phyloP scores from a whole-genome alignment of 805 yeast genomes.

The Kodamaea hsintzibuensis region DNA sequence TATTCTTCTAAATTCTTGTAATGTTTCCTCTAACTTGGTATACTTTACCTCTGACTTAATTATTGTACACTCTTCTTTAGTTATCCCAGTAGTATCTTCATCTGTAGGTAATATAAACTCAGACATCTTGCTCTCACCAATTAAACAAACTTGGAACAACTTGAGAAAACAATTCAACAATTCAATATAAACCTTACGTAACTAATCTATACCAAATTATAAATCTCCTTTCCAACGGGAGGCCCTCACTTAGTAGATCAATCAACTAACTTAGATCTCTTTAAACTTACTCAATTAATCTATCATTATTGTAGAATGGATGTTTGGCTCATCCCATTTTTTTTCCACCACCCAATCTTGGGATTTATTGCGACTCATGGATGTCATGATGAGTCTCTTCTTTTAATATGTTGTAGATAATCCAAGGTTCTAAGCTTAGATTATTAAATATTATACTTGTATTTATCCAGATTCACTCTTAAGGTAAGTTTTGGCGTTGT shows the following conservation, averaged over 20 bases:
- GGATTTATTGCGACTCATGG: background rate
- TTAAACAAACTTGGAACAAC: no score
- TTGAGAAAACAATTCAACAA: no score
- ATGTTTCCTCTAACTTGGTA: background rate
- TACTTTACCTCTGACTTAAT: background rate
- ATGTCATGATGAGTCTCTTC: background rate
- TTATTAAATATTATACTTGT: background rate
- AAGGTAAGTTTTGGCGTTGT: background rate
- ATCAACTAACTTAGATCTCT: no score
- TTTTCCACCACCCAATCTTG: no score
- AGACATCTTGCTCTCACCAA: background rate
- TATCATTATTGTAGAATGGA: background rate
- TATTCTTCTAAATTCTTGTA: background rate
- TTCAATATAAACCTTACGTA: no score
- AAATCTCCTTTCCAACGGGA: no score
- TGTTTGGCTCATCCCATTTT: background rate
- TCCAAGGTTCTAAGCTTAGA: background rate
- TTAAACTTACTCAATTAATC: background rate
- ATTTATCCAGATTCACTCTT: background rate
- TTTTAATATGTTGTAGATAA: background rate
- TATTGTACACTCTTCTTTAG: background rate
- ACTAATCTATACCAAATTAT: background rate
- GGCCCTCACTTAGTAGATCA: no score
- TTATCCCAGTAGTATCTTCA: background rate
- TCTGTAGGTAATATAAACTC: slow-evolving; percentile 4